Evolutionary conservation across 768 basidiomycete species (phyloP), one percentile per base, ranked within the genome.

Genomic region (Russula sp.): DNA sequence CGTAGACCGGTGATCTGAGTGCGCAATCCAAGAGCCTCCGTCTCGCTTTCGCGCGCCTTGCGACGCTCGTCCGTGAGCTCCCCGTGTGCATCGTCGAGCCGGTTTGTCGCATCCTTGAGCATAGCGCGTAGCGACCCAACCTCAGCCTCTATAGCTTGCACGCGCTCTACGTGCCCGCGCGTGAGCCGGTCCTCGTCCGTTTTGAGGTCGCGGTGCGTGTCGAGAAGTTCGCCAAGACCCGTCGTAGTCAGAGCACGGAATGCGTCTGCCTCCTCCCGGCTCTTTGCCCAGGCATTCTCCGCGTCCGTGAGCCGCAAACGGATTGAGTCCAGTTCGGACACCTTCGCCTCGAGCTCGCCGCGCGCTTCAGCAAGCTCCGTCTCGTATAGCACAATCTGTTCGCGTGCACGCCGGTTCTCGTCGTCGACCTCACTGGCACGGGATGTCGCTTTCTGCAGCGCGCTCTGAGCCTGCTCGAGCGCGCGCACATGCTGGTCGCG

Each of bases 211-310:
- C 87, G 84, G 77, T 96, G 94, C 2, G 89, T 86, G 71, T 95
- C 91, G 51, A 97, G 78, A 20, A 97, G 79, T 71, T 95, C 85
- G 27, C 93, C 94, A 3, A 97, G 81, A 69, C 87, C 83, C 52
- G 87, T 85, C 2, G 92, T 96, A 2, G 94, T 94, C 56, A 94
- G 77, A 22, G 89, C 88, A 58, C 94, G 80, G 73, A 94, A 86
- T 2, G 89, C 85, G 73, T 97, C 95, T 3, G 94, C 92, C 77
- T 98, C 94, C 75, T 95, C 89, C 14, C 94, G 85, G 48, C 93
- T 92, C 73, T 93, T 90, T 31, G 89, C 84, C 87, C 94, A 97
- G 9, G 89, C 85, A 71, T 89, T 93, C 76, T 97, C 95, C 48
- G 88, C 86, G 58, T 95, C 91, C 31, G 82, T 77, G 48, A 95